Percentiles rank a stretch among this genome's conserved stretches.
Evolutionary conservation across 768 basidiomycete species (phyloP).

Genomic region (Rhizopogon salebrosus): DNA sequence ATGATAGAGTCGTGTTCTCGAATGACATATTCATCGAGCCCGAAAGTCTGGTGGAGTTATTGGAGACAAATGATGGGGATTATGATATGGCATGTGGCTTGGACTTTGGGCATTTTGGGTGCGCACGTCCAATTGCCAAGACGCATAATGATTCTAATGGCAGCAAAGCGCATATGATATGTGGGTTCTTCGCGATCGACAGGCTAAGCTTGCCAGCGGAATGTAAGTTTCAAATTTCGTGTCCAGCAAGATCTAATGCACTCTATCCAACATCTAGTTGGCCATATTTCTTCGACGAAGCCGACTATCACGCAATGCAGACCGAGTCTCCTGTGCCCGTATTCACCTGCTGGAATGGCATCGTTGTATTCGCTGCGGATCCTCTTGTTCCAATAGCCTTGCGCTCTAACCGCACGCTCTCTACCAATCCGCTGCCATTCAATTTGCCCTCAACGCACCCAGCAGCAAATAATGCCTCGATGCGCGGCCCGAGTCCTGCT

Average conservation of each 20-base stretch:
- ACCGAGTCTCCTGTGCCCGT: constrained; percentile 37
- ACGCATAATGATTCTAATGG: not conserved
- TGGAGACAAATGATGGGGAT: constrained; percentile 31
- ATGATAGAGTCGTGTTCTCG: constrained; percentile 35
- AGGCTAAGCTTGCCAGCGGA: constrained; percentile 20
- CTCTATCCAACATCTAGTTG: constrained; percentile 14
- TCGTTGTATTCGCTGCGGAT: constrained; percentile 35
- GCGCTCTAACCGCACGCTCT: constrained; percentile 33
- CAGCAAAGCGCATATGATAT: constrained; percentile 29
- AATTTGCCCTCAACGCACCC: constrained; percentile 27
- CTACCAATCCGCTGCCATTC: constrained; percentile 21
- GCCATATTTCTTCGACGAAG: constrained; percentile 39
- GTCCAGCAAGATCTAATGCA: not conserved
- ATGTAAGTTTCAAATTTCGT: not conserved
- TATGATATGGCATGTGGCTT: constrained; percentile 41
- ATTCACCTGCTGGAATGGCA: constrained; percentile 44
- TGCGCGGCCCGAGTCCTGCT: constrained; percentile 21
- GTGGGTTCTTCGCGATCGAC: constrained; percentile 33
- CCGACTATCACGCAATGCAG: constrained; percentile 29
- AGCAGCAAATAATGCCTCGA: constrained; percentile 9
- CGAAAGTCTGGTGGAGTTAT: constrained; percentile 34
- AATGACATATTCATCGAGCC: constrained; percentile 40
- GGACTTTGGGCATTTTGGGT: constrained; percentile 33
- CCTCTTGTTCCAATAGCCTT: constrained; percentile 35
- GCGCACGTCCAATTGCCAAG: not conserved